Evolutionary conservation across 257 asterid genomes (phyloP).

Genomic region (Solanum medicagineum): DNA sequence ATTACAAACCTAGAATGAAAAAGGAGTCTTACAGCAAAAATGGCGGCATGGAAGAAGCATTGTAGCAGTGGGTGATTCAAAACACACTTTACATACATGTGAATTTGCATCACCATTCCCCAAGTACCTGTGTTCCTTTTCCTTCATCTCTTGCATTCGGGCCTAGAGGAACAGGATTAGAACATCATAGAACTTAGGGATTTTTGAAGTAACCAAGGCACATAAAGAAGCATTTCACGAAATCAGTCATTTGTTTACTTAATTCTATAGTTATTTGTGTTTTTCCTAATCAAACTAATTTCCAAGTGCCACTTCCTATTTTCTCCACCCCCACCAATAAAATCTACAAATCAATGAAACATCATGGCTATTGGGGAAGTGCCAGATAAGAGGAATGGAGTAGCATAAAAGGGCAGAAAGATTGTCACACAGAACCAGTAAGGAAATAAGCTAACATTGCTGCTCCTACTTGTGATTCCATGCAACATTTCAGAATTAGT

Average conservation of each 20-base stretch:
- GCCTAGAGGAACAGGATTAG: slow-evolving; percentile 38
- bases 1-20: neutral
- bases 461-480: neutral
- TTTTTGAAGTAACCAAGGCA: neutral
- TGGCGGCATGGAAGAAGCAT: slow-evolving; percentile 99
- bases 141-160: slow-evolving; percentile 97
- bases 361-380: neutral
- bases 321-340: neutral
- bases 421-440: neutral
- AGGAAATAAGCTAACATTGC: neutral
- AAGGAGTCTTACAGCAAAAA: slow-evolving; percentile 70
- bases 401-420: neutral
- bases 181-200: neutral
- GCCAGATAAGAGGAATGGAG: neutral
- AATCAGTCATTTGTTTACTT: neutral
- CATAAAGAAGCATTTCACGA: neutral
- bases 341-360: neutral
- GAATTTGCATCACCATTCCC: slow-evolving; percentile 81
- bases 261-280: neutral
- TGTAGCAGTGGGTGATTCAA: slow-evolving; percentile 82
- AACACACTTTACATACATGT: slow-evolving; percentile 90
- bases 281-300: neutral
- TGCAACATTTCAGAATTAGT: neutral
- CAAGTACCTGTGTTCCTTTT: slow-evolving; percentile 62
- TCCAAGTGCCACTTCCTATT: neutral